These are phyloP conservation scores for Wallacemonas sp. DNA, from an alignment of 208 protist species.

Conservation along the genomic window DNA sequence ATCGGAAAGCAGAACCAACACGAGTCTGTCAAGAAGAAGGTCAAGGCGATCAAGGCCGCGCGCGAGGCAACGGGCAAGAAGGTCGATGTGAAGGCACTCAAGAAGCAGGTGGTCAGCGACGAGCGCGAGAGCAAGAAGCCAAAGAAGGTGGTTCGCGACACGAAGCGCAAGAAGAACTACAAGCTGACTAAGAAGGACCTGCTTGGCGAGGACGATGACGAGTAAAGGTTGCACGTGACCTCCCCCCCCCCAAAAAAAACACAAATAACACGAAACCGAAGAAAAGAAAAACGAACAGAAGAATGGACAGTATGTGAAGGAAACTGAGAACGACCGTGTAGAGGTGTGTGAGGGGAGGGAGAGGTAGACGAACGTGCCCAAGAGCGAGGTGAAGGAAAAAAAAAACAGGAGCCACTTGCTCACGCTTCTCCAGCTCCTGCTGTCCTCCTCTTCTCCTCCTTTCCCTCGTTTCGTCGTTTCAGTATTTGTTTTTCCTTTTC, in stretches of 20 bases:
- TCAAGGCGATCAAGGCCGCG: constrained; percentile 26
- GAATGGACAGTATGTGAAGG: background rate
- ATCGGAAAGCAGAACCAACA: constrained; percentile 18
- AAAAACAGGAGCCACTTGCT: no score
- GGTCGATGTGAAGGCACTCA: constrained; percentile 23
- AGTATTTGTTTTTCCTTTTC: background rate
- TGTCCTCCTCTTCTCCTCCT: background rate
- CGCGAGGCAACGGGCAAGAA: constrained; percentile 12
- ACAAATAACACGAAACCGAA: constrained; percentile 5
- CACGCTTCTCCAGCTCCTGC: no score
- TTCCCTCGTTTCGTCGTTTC: background rate
- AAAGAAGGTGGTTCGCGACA: constrained; percentile 58
- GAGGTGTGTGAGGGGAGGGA: no score
- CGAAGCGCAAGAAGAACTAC: constrained; percentile 88
- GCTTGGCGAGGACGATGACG: constrained; percentile 45
- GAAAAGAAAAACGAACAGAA: background rate
- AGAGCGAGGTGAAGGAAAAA: no score
- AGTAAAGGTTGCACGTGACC: background rate
- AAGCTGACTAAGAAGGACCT: constrained; percentile 78
- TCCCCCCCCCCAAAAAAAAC: background rate
- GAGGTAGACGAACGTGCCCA: no score
- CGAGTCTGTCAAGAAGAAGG: constrained; percentile 39
- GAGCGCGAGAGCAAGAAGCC: constrained; percentile 24
- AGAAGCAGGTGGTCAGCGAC: constrained; percentile 25
- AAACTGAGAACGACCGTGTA: background rate